Evolutionary conservation across 2,329 filamentous ascomycete genomes (phyloP), one percentile per base, ranked within the genome.

Genomic region (Byssothecium circinans): DNA sequence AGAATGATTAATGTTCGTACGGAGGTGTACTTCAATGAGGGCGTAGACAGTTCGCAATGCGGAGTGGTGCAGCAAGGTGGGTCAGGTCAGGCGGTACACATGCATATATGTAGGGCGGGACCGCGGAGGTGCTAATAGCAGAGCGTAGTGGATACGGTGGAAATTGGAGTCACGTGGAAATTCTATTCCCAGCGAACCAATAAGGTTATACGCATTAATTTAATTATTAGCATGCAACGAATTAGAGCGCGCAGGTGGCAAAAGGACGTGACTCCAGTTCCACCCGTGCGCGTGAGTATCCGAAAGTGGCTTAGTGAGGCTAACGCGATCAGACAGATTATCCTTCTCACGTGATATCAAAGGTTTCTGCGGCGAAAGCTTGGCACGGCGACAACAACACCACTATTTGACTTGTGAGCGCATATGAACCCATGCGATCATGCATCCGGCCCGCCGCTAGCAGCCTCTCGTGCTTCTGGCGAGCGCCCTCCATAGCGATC

Each of bases 381-480:
- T 22, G 4, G 12, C 20, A 14, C 18, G 23, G 17, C 25, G 18
- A 19, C 33, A 29, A 14, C 22, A 29, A 14, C 22, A n/a, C 7
- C 19, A 27, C 39, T n/a, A 22, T 23, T 23, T 30, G 42, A 40
- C 50, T 47, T 47, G 20, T 50, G 54, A 55, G 53, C 58, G 45
- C 62, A 69, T 68, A 66, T 63, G 54, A 62, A 66, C 72, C 67
- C 70, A 78, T 78, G 76, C 75, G 71, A 77, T 67, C 65, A 78
- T 78, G 76, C 65, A 71, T 74, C 56, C 68, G 70, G 58, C 67
- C 70, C 65, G 65, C 69, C 65, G 64, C 68, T 63, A 67, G 64
- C 70, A 71, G 71, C 67, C 67, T 72, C 42, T 60, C 71, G 60
- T 66, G 67, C 44, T 59, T 58, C 57, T 68, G 64, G 64, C 65